Conservation (phyloP, 2,329 filamentous ascomycete species). For the Hysterium pulicare region DNA sequence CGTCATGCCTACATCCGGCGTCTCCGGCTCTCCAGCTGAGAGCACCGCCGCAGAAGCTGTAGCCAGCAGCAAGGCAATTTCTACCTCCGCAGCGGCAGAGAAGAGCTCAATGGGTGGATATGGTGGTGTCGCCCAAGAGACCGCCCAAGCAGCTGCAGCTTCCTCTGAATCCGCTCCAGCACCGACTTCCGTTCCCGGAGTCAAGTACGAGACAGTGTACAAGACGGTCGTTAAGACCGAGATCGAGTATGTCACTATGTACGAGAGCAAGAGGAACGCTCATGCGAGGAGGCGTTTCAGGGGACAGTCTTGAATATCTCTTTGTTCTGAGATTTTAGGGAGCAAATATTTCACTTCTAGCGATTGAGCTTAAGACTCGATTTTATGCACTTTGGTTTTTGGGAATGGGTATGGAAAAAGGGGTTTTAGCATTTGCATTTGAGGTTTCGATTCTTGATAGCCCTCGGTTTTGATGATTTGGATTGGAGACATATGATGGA, state of each 20-base stretch:
- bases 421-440: too few relatives aligned
- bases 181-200: conserved; percentile 17
- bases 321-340: too few relatives aligned
- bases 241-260: conserved; percentile 24
- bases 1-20: conserved; percentile 16
- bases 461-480: too few relatives aligned
- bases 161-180: conserved; percentile 15
- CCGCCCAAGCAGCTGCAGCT: background rate
- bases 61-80: conserved; percentile 4
- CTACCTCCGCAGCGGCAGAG: background rate
- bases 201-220: conserved; percentile 21
- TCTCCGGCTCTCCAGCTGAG: conserved; percentile 13
- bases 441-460: too few relatives aligned
- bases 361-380: too few relatives aligned
- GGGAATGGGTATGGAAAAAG: too few relatives aligned
- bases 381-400: too few relatives aligned
- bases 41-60: conserved; percentile 7
- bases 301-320: too few relatives aligned
- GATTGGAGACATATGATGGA: too few relatives aligned
- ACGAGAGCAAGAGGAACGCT: conserved; percentile 9
- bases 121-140: background rate
- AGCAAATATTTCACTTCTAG: too few relatives aligned
- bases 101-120: background rate
- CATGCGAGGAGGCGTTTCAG: too few relatives aligned
- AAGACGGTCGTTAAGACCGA: conserved; percentile 22